These are phyloP conservation scores for Ceratonia siliqua DNA, from an alignment of 306 rosid genomes.

Conservation along the genomic window DNA sequence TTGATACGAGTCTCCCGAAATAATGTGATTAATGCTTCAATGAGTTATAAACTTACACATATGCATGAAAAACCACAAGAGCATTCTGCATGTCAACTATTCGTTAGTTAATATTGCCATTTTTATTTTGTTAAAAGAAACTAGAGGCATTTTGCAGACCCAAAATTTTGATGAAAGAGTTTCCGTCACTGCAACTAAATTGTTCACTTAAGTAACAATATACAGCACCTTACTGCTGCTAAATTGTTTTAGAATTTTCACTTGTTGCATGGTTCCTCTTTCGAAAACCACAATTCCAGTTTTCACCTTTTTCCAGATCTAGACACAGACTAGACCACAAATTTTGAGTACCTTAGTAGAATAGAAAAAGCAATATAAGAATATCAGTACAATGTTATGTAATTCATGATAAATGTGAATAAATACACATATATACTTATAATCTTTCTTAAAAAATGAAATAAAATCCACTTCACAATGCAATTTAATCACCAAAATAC, in stretches of 20 bases:
- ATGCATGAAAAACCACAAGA: too few species aligned
- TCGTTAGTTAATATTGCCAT: too few species aligned
- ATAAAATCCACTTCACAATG: conserved; percentile 29
- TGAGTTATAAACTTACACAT: too few species aligned
- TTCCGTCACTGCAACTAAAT: not conserved
- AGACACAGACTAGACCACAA: not conserved
- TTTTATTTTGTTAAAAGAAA: not conserved
- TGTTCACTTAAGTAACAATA: not conserved
- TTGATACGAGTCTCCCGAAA: too few species aligned
- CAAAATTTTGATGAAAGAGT: not conserved
- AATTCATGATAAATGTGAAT: conserved; percentile 23
- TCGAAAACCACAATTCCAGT: not conserved
- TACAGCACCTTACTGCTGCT: not conserved
- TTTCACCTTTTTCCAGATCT: not conserved
- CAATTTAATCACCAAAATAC: conserved; percentile 17
- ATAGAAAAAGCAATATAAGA: conserved; percentile 7
- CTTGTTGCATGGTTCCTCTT: not conserved
- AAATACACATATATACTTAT: not conserved
- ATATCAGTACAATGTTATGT: conserved; percentile 35
- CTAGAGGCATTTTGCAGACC: not conserved
- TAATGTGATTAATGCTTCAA: too few species aligned
- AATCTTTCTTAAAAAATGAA: not conserved
- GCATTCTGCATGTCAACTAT: too few species aligned
- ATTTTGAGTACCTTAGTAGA: conserved; percentile 7
- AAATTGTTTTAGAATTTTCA: not conserved